Base-by-base conservation (phyloP, 305 asterid species). In the Rubia tinctorum region DNA sequence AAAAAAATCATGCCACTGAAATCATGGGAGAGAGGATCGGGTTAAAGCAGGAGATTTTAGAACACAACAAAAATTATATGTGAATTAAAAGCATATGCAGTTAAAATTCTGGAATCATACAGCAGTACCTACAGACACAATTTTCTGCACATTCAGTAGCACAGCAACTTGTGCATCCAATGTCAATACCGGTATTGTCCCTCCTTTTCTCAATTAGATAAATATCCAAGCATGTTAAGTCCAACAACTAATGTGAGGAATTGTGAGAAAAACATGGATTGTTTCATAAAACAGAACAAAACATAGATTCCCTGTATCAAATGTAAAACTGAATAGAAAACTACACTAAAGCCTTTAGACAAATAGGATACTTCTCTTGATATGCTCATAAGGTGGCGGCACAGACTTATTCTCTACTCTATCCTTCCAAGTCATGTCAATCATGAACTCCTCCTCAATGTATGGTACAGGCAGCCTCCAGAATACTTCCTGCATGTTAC, bases 101-200 rank as follows among this genome's bases (percentile, higher is more conserved):
- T 11, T 25, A 17, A 45, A 8, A 25, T 30, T 61, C 14, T 15
- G 53, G 23, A 51, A 77, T 27, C 55, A 45, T 51, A 18, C 43
- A n/a, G 55, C 43, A 37, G 44, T 79, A 92, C 99, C 97, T 92
- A 96, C 99, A 95, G 66, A 89, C 95, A 73, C 99, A 95, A 82
- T 80, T 88, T 73, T 82, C 89, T 45, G 84, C 85, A 77, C 99
- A 95, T 42, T 82, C 82, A 64, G 87, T 74, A 51, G 93, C 82
- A 69, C 80, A 75, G 89, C 98, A 92, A 85, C 70, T 79, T 64
- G 91, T 84, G 90, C 99, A 95, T 84, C 99, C 99, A 75, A 76
- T 82, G 80, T 92, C 98, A 73, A 87, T 85, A 71, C 70, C 92
- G 58, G 70, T 51, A 47, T 77, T 73, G 59, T 78, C 87, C 71